Conservation (phyloP, 257 asterid genomes). For the Mentha longifolia region DNA sequence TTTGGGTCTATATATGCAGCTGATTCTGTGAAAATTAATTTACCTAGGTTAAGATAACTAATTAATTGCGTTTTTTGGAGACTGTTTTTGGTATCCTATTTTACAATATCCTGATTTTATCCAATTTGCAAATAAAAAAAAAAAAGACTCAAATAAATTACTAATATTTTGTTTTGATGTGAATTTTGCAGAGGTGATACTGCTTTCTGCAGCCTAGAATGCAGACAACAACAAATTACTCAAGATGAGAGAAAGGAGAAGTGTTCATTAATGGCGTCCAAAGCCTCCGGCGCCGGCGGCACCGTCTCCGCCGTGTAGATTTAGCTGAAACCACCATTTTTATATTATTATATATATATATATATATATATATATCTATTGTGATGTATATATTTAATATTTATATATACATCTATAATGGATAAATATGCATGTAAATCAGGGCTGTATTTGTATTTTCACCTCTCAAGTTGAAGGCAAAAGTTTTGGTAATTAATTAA, state of each 20-base stretch:
- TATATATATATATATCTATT: background rate
- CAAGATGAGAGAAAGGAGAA: constrained; percentile 78
- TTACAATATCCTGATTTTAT: too few species aligned
- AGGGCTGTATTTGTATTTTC: constrained; percentile 32
- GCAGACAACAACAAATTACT: constrained; percentile 75
- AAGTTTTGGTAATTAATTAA: constrained; percentile 29
- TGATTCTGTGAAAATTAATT: too few species aligned
- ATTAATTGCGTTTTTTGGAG: too few species aligned
- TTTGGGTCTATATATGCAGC: too few species aligned
- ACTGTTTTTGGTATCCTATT: too few species aligned
- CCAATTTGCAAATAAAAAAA: too few species aligned
- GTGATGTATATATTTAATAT: background rate
- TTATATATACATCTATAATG: background rate
- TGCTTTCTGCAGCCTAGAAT: constrained; percentile 89
- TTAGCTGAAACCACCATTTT: background rate
- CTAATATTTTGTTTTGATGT: background rate
- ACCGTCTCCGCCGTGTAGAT: constrained; percentile 54
- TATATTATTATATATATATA: too few species aligned
- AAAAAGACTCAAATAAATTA: too few species aligned
- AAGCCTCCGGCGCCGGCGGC: constrained; percentile 44
- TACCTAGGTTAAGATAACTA: too few species aligned
- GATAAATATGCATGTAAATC: constrained; percentile 31
- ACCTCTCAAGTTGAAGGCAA: constrained; percentile 32
- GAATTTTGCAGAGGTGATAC: constrained; percentile 69
- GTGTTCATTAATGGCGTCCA: constrained; percentile 47